Conservation (phyloP, 805 yeast genomes). For the Yarrowia phangngaensis region DNA sequence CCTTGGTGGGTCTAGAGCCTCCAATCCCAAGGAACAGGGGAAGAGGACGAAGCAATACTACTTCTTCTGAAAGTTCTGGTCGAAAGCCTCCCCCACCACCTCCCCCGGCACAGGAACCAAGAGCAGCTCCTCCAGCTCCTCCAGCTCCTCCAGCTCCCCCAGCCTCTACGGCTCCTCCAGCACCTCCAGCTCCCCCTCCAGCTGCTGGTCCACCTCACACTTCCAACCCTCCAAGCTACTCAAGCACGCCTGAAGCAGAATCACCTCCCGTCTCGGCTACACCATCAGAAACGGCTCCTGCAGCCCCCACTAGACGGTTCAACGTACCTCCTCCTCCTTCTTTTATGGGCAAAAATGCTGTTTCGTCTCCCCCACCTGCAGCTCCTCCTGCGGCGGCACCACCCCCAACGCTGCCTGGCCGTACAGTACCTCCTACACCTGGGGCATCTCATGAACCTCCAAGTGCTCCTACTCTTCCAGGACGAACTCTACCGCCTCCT, state of each 20-base stretch:
- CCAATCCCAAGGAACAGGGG: constrained; percentile 63
- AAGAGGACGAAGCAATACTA: constrained; percentile 30
- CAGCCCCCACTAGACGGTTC: constrained; percentile 26
- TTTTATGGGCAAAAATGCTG: constrained; percentile 18
- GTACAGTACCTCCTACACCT: constrained; percentile 25
- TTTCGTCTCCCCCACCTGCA: constrained; percentile 30
- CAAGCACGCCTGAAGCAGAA: constrained; percentile 32
- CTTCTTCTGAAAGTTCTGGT: constrained; percentile 34
- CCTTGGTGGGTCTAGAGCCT: constrained; percentile 78
- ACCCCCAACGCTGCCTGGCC: constrained; percentile 31
- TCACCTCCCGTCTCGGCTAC: constrained; percentile 33
- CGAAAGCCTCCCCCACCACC: constrained; percentile 29
- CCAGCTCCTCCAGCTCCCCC: constrained; percentile 28
- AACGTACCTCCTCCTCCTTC: constrained; percentile 27
- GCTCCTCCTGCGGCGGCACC: constrained; percentile 31
- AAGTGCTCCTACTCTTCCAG: constrained; percentile 21
- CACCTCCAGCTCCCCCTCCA: constrained; percentile 43
- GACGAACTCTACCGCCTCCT: constrained; percentile 28
- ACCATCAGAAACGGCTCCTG: constrained; percentile 23
- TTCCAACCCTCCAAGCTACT: constrained; percentile 28
- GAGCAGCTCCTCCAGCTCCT: constrained; percentile 30
- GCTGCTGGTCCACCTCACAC: too few relatives aligned
- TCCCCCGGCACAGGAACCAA: constrained; percentile 28
- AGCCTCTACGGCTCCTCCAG: constrained; percentile 27
- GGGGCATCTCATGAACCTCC: too few relatives aligned